Base-by-base conservation (phyloP, 805 yeast species). In the Saturnispora sekii region DNA sequence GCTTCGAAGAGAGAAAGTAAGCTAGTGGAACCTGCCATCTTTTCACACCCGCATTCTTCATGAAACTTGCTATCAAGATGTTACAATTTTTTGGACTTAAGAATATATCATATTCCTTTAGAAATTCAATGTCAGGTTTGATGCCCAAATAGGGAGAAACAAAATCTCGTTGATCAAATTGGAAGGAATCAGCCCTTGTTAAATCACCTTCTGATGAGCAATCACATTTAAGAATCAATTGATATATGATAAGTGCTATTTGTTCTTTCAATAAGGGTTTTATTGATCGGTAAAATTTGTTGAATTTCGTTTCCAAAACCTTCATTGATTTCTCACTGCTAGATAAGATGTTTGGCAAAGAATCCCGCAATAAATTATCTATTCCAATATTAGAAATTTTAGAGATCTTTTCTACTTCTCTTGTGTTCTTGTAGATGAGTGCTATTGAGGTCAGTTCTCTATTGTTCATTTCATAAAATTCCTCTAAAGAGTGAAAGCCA, bases 181-280 rank as follows among this genome's bases (percentile, higher is more conserved):
- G 21, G 14, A 35, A 14, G 11, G 54, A 38, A 26, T 33, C 33
- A n/a, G 32, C 16, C 2, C 16, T 28, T 16, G 35, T 14, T 10
- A 55, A 16, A 11, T 26, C 32, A 4, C 4, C 3, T 31, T 49
- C 55, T 10, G 48, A 40, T 10, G 54, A 45, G 15, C 68, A 57
- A 48, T 76, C 77, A 12, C 70, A 63, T 17, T 65, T 51, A 17
- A 57, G 55, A 4, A 77, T 40, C 16, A 72, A 51, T 33, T 69
- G 68, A 32, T 55, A 53, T 1, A 70, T 55, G 4, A 68, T 64
- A 10, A 72, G 47, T 1, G 58, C 28, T 2, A 56, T 21, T 35
- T 64, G 69, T 8, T 55, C 53, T 15, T 44, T 48, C 3, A 58
- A n/a, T 14, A 38, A 35, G 5, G 34, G 5, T 16, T 48, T 49